Percentiles rank a stretch among this genome's conserved stretches.
These are phyloP conservation scores for Plasmodium yoelii DNA, from an alignment of 169 alveolate species.

Conservation along the genomic window DNA sequence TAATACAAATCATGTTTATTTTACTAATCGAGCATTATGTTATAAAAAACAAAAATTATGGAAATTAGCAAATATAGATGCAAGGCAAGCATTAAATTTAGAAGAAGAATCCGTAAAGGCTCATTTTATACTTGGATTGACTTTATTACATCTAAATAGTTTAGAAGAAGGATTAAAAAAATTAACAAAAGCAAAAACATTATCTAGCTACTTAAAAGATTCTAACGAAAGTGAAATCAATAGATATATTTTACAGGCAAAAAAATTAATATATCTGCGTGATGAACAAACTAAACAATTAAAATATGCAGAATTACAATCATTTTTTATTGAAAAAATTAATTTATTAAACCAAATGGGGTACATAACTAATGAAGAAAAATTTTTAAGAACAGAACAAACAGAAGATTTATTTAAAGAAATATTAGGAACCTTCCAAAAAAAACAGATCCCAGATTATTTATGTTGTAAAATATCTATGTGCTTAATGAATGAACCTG, in stretches of 20 bases:
- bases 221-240: conserved; percentile 83
- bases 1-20: conserved; percentile 85
- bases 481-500: conserved; percentile 91
- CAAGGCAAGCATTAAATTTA: conserved; percentile 85
- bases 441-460: conserved; percentile 84
- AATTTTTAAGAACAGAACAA: conserved; percentile 76
- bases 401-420: conserved; percentile 78
- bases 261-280: conserved; percentile 78
- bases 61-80: conserved; percentile 86
- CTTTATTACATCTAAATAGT: conserved; percentile 86
- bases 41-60: conserved; percentile 86
- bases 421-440: conserved; percentile 74
- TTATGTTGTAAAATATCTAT: conserved; percentile 90
- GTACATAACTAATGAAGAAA: conserved; percentile 75
- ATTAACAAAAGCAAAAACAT: conserved; percentile 83
- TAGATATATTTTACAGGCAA: conserved; percentile 83
- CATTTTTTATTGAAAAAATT: conserved; percentile 67
- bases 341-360: conserved; percentile 68
- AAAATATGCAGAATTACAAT: conserved; percentile 63
- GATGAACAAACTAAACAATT: conserved; percentile 80
- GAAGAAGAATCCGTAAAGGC: conserved; percentile 89
- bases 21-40: conserved; percentile 89
- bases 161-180: conserved; percentile 85
- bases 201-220: conserved; percentile 83
- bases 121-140: conserved; percentile 87